Conservation (phyloP, 345 rosid species). For the Cardamine occulta region DNA sequence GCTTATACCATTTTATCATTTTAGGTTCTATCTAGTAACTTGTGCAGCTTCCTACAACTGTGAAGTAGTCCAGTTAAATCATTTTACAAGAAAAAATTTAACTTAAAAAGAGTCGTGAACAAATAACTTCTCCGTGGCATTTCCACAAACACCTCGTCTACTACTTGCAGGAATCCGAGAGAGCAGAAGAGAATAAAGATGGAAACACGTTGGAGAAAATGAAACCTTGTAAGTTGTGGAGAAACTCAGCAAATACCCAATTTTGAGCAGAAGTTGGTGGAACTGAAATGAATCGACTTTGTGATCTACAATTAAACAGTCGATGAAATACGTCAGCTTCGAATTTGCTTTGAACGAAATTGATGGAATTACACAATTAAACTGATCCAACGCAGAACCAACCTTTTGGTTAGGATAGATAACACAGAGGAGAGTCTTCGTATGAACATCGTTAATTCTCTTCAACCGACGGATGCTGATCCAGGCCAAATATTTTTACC, state of each 20-base stretch:
- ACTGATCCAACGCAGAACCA: neutral
- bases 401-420: slow-evolving; percentile 23
- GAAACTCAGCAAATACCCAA: slow-evolving; percentile 11
- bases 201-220: neutral
- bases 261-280: neutral
- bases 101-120: neutral
- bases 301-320: slow-evolving; percentile 20
- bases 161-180: neutral
- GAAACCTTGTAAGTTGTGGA: slow-evolving; percentile 24
- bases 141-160: slow-evolving; percentile 36
- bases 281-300: slow-evolving; percentile 26
- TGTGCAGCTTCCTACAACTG: neutral
- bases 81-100: too few relatives aligned
- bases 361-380: neutral
- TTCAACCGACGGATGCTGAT: neutral
- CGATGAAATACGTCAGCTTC: neutral
- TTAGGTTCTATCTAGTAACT: neutral
- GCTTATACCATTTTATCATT: neutral
- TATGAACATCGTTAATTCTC: slow-evolving; percentile 8
- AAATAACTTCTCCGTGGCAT: slow-evolving; percentile 20
- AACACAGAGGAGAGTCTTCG: slow-evolving; percentile 34
- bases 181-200: neutral
- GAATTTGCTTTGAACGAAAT: neutral
- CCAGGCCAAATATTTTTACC: neutral
- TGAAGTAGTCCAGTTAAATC: neutral